These are phyloP conservation scores for Coix lacrymajobi DNA, from an alignment of 176 grass and related monocot species.

Conservation along the genomic window DNA sequence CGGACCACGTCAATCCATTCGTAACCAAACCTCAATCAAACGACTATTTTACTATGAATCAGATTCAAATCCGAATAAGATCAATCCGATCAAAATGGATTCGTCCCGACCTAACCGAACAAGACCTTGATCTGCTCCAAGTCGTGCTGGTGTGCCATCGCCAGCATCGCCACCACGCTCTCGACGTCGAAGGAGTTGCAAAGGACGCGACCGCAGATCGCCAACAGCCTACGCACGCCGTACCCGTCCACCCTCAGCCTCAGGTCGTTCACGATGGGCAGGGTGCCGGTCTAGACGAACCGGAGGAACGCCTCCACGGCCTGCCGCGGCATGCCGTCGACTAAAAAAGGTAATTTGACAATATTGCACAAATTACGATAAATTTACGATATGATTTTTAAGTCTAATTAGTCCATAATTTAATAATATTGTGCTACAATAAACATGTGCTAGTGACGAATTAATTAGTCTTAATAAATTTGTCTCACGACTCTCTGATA, in stretches of 20 bases:
- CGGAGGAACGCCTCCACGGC: neutral
- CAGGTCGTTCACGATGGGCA: neutral
- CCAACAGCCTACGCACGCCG: neutral
- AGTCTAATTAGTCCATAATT: no score
- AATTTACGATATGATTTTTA: no score
- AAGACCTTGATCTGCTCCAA: slow-evolving; percentile 6
- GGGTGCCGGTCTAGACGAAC: neutral
- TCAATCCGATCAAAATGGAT: neutral
- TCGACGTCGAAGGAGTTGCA: neutral
- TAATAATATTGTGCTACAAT: no score
- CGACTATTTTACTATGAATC: no score
- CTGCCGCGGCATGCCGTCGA: neutral
- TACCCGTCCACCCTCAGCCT: neutral
- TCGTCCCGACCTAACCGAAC: slow-evolving; percentile 11
- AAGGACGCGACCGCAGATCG: neutral
- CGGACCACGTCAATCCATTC: no score
- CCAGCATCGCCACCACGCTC: neutral
- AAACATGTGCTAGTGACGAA: no score
- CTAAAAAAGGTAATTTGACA: no score
- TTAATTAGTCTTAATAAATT: no score
- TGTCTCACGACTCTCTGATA: no score
- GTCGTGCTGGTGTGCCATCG: neutral
- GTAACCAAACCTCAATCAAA: no score
- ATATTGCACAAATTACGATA: no score
- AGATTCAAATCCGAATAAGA: no score